These are phyloP conservation scores for Chrysanthemum lavandulifolium DNA, from an alignment of 129 eudicot species.

Conservation along the genomic window DNA sequence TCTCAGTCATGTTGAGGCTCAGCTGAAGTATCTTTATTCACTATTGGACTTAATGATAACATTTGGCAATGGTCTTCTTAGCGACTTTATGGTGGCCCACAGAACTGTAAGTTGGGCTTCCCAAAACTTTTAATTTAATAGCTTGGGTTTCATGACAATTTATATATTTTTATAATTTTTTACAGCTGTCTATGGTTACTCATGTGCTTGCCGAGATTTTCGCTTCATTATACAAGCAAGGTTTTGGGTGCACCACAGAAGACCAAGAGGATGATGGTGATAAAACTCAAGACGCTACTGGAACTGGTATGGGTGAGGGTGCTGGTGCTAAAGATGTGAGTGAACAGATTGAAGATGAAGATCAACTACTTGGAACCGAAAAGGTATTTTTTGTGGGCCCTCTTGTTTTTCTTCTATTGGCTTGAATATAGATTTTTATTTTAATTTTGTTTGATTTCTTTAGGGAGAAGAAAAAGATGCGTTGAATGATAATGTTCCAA, in stretches of 20 bases:
- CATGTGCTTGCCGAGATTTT: conserved; percentile 64
- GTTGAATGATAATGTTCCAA: conserved; percentile 39
- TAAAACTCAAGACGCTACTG: conserved; percentile 51
- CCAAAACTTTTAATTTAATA: neutral
- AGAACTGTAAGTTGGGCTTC: conserved; percentile 52
- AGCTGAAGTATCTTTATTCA: conserved; percentile 49
- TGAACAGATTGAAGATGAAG: conserved; percentile 88
- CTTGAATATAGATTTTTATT: too few relatives aligned
- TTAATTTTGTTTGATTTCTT: conserved; percentile 1
- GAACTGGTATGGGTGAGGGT: conserved; percentile 98
- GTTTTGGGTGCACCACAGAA: conserved; percentile 58
- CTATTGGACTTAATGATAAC: conserved; percentile 51
- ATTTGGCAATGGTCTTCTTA: conserved; percentile 65
- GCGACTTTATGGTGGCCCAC: conserved; percentile 68
- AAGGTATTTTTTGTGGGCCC: conserved; percentile 44
- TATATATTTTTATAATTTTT: neutral
- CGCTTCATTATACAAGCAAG: conserved; percentile 70
- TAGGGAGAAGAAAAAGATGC: conserved; percentile 61
- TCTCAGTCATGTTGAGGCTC: conserved; percentile 31
- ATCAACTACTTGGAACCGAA: conserved; percentile 78
- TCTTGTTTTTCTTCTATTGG: neutral
- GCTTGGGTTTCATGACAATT: neutral
- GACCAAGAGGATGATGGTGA: conserved; percentile 50
- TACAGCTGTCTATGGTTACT: conserved; percentile 66
- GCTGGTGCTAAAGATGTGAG: conserved; percentile 84